Base-by-base conservation (phyloP, 208 protist species). In the Trypanosoma vivax region DNA sequence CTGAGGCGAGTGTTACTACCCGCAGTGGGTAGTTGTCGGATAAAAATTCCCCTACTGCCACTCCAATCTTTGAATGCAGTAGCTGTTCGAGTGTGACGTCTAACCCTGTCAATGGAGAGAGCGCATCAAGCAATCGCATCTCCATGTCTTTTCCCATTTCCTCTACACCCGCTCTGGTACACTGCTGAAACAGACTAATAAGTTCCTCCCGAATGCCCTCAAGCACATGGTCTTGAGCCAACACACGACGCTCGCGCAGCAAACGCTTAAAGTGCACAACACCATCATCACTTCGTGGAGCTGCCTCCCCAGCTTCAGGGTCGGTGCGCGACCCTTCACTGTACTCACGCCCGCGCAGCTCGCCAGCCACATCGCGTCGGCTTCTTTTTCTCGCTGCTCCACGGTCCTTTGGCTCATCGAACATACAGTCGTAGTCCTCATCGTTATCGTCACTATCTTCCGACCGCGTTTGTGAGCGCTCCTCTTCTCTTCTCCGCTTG, bases 61-160 rank as follows among this genome's bases (percentile, higher is more conserved):
- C 70, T 2, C 85, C 85, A 28, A 89, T 63, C 30, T 59, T 51
- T 0, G 70, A 75, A 28, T 48, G 34, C 37, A 63, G 50, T 21
- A 91, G 79, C 67, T 91, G 83, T 11, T 67, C 60, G n/a, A 77
- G 48, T 7, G 76, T 76, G 29, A 88, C 75, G 33, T 70, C 48
- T 14, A 67, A 31, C 14, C 14, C 38, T 18, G 75, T 60, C 19
- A 91, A 60, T 24, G 46, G 64, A 0, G 71, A 64, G 35, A 90
- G 71, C 6, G 62, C 25, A 14, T 35, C 56, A 16, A 90, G 56
- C 13, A 87, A 19, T 11, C 45, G 52, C 6, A 70, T 59, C 50
- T 71, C 65, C 1, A 27, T 19, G 46, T 25, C 39, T 33, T 51
- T 57, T 33, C 65, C 42, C 3, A 52, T 23, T 35, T n/a, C 31